These are phyloP conservation scores for Babesia ovis DNA, from an alignment of 169 alveolate genomes.

Conservation along the genomic window DNA sequence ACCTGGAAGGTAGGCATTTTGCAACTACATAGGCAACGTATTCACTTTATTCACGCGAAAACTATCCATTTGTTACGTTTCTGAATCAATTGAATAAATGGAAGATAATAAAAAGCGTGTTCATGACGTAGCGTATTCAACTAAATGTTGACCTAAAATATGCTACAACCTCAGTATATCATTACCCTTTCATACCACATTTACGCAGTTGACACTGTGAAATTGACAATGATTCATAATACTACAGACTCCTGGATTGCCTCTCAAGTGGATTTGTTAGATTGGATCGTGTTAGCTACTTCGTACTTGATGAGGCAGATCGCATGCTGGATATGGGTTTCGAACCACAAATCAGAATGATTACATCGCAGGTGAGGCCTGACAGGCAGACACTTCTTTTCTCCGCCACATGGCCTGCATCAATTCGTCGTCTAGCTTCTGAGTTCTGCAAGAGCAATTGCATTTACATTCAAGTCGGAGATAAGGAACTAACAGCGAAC, in stretches of 20 bases:
- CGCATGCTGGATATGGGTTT: constrained; percentile 97
- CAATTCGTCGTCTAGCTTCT: constrained; percentile 83
- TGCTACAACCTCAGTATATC: background rate
- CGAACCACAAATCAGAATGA: constrained; percentile 88
- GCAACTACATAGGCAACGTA: background rate
- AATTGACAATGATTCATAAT: too few species aligned
- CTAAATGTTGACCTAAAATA: too few species aligned
- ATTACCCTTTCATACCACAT: background rate
- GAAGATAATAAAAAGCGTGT: too few species aligned
- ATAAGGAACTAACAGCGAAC: constrained; percentile 83
- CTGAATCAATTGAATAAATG: too few species aligned
- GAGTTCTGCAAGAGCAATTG: constrained; percentile 86
- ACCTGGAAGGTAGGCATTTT: constrained; percentile 88
- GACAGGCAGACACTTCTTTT: constrained; percentile 90
- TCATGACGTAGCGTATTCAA: too few species aligned
- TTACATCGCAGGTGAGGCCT: constrained; percentile 88
- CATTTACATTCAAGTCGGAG: constrained; percentile 89
- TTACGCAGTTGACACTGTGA: too few species aligned
- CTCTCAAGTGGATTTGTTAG: constrained; percentile 83
- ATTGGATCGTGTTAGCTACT: constrained; percentile 87
- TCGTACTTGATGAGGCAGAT: constrained; percentile 97
- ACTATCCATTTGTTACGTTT: too few species aligned
- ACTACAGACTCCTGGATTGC: constrained; percentile 86
- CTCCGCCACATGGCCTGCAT: constrained; percentile 94
- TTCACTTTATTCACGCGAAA: too few species aligned